Evolutionary conservation across 1,284 basidiomycete genomes (phyloP).

Genomic region (Trametes pubescens): DNA sequence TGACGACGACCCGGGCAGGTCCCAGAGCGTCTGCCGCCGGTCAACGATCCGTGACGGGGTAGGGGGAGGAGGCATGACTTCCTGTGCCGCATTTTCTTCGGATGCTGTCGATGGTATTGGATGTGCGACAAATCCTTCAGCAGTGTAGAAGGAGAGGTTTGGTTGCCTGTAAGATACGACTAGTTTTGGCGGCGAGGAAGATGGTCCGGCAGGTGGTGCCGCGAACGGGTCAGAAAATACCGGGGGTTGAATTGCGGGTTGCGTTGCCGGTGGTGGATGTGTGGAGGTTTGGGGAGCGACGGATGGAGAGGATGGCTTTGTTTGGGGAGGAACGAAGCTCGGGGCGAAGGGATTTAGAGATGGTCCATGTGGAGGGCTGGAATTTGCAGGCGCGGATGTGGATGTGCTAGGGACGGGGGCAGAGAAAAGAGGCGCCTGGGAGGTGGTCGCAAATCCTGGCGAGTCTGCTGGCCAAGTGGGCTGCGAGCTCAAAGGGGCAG

Average conservation of each 20-base stretch:
- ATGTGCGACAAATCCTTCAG: constrained; percentile 3
- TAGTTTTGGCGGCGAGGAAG: not conserved
- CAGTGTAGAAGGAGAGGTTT: constrained; percentile 10
- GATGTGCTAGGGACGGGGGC: not conserved
- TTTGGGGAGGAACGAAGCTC: constrained; percentile 18
- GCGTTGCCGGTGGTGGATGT: not conserved
- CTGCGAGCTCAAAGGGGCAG: constrained; percentile 15
- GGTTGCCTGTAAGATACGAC: not conserved
- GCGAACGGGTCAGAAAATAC: constrained; percentile 16
- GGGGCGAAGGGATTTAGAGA: constrained; percentile 27
- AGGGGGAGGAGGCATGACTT: constrained; percentile 17
- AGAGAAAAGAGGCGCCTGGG: not conserved
- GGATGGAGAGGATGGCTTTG: constrained; percentile 5
- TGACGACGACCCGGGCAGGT: constrained; percentile 36
- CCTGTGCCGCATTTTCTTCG: constrained; percentile 3
- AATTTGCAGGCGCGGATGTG: not conserved
- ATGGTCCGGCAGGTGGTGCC: constrained; percentile 1
- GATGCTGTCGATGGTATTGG: constrained; percentile 2
- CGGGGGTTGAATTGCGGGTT: not conserved
- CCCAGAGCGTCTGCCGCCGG: constrained; percentile 41
- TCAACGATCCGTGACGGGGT: constrained; percentile 35
- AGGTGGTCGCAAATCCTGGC: not conserved
- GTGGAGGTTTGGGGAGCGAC: not conserved
- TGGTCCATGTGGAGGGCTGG: not conserved
- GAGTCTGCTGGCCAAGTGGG: constrained; percentile 25